These are phyloP conservation scores for Beauveria sp. DNA, from an alignment of 2,329 filamentous ascomycete species.

Conservation along the genomic window DNA sequence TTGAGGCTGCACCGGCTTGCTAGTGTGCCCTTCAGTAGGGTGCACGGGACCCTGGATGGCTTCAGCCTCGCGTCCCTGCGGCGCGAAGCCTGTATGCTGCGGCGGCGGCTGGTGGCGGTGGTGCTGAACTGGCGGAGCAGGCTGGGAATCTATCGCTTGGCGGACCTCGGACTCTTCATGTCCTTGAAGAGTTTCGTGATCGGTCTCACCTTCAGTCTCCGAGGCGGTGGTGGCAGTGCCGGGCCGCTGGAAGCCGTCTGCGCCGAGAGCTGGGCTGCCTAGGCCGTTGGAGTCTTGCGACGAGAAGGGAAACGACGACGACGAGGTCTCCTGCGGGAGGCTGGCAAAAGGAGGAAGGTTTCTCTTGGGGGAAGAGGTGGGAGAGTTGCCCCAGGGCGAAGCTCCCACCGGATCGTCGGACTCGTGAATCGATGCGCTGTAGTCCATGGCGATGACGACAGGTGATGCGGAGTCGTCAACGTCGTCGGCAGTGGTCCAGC, in stretches of 20 bases:
- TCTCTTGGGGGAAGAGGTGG: conserved; percentile 41
- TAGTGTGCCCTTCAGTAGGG: conserved; percentile 36
- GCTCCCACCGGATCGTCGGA: conserved; percentile 43
- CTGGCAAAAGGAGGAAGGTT: conserved; percentile 36
- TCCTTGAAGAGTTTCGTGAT: conserved; percentile 23
- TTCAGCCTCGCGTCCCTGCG: conserved; percentile 26
- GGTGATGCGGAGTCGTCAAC: conserved; percentile 6
- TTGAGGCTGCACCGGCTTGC: conserved; percentile 52
- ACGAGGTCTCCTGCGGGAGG: conserved; percentile 31
- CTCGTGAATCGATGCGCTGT: conserved; percentile 48
- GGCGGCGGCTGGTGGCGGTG: conserved; percentile 14
- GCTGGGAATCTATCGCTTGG: conserved; percentile 13
- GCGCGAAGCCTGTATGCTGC: conserved; percentile 15
- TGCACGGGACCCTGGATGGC: background rate
- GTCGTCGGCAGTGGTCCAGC: background rate
- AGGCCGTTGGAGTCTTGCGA: conserved; percentile 38
- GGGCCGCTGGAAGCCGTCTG: conserved; percentile 37
- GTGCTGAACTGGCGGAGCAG: conserved; percentile 23
- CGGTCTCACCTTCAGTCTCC: conserved; percentile 33
- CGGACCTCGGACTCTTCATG: background rate
- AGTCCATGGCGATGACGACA: conserved; percentile 41
- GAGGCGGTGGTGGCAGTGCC: conserved; percentile 39
- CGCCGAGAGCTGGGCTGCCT: conserved; percentile 25
- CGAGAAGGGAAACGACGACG: conserved; percentile 37
- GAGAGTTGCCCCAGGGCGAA: conserved; percentile 51